These are phyloP conservation scores for Ettlia oleoabundans DNA, from an alignment of 139 green algal genomes.

Conservation along the genomic window DNA sequence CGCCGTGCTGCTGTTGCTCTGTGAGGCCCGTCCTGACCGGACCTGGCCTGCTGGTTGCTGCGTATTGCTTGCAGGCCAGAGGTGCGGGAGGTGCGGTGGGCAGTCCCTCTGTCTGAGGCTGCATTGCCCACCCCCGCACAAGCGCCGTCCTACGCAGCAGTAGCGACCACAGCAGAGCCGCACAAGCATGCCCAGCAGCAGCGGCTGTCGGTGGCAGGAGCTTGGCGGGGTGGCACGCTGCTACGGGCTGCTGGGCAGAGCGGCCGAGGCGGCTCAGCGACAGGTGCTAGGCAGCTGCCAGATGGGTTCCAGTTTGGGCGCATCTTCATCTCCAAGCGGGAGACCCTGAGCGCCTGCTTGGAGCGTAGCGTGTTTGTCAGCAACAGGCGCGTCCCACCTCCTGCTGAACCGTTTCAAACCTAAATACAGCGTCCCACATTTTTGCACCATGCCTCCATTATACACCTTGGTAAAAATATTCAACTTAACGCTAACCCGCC, in stretches of 20 bases:
- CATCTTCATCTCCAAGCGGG: constrained; percentile 24
- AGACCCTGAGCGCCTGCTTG: constrained; percentile 7
- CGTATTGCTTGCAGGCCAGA: not conserved
- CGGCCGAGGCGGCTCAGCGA: too few relatives aligned
- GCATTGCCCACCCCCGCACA: not conserved
- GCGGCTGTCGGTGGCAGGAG: not conserved
- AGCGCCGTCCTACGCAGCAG: not conserved
- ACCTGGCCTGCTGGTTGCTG: not conserved
- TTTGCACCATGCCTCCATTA: not conserved
- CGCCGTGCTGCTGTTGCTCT: too few relatives aligned
- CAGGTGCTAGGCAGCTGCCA: not conserved
- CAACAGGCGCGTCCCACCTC: constrained; percentile 25
- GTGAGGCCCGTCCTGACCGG: too few relatives aligned
- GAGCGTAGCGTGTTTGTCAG: constrained; percentile 3
- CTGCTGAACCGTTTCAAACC: too few relatives aligned
- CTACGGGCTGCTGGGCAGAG: not conserved
- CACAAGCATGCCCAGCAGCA: not conserved
- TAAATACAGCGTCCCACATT: too few relatives aligned
- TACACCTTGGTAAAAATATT: too few relatives aligned
- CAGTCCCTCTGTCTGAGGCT: too few relatives aligned
- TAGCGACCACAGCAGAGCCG: not conserved
- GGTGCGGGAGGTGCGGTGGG: not conserved
- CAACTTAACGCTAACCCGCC: too few relatives aligned
- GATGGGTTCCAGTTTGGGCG: not conserved
- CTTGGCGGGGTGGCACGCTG: not conserved